A percentile compares a stretch with the other conserved stretches of the same genome.
Evolutionary conservation across 306 rosid species (phyloP).

Genomic region (Quercus rubra): DNA sequence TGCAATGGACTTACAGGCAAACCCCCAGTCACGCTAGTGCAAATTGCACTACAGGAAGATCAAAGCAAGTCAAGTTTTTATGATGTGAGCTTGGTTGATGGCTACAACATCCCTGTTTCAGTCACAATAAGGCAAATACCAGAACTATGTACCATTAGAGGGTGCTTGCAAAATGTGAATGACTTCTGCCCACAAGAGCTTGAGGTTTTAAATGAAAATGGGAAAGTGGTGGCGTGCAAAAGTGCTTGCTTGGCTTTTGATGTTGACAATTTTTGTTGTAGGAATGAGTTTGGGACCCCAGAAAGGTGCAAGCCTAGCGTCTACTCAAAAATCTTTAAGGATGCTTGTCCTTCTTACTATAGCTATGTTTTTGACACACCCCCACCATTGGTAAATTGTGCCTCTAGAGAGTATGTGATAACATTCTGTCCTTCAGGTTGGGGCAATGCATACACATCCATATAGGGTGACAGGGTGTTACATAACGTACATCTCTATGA

Average conservation of each 20-base stretch:
- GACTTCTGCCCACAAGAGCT: constrained; percentile 58
- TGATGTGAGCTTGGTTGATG: constrained; percentile 85
- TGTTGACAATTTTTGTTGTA: constrained; percentile 65
- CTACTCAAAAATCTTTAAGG: constrained; percentile 78
- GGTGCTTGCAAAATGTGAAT: constrained; percentile 61
- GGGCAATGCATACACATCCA: constrained; percentile 34
- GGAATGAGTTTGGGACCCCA: constrained; percentile 59
- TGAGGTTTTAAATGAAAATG: constrained; percentile 35
- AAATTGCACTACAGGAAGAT: constrained; percentile 59
- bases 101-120: constrained; percentile 70
- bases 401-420: constrained; percentile 41
- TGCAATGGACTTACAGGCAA: constrained; percentile 81
- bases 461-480: constrained; percentile 2
- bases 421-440: constrained; percentile 78
- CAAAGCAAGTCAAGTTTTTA: constrained; percentile 51
- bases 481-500: not conserved
- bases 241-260: constrained; percentile 86
- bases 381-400: constrained; percentile 59
- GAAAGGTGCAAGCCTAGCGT: constrained; percentile 58
- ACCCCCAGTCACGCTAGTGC: constrained; percentile 72
- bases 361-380: constrained; percentile 77
- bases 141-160: constrained; percentile 46
- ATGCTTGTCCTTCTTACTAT: constrained; percentile 69
- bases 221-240: constrained; percentile 74
- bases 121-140: constrained; percentile 24